A percentile compares a stretch with the other conserved stretches of the same genome.
Evolutionary conservation across 2,329 filamentous ascomycete species (phyloP).

Genomic region (Cladosporium oxysporum): DNA sequence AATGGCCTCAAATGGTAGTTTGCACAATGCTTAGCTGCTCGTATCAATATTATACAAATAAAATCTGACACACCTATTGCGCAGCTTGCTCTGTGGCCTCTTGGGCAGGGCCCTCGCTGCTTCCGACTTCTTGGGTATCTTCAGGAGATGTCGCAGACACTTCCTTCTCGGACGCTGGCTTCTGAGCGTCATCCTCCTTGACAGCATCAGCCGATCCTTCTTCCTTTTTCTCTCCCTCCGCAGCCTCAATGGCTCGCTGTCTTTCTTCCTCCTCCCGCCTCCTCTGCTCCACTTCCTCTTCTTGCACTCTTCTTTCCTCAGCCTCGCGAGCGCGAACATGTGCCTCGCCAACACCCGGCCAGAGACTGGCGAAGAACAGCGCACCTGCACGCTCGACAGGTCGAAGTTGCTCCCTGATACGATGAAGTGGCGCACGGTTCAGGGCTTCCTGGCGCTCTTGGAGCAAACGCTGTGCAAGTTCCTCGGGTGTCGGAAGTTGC

Average conservation of each 20-base stretch:
- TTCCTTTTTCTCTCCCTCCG: slow-evolving; percentile 9
- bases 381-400: slow-evolving; percentile 57
- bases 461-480: slow-evolving; percentile 45
- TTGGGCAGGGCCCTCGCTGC: background rate
- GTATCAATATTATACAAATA: background rate
- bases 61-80: slow-evolving; percentile 1
- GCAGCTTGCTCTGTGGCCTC: background rate
- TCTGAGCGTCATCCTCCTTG: background rate
- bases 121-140: background rate
- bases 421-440: slow-evolving; percentile 23
- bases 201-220: background rate
- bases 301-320: slow-evolving; percentile 34
- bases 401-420: slow-evolving; percentile 42
- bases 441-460: slow-evolving; percentile 31
- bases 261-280: slow-evolving; percentile 32
- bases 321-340: slow-evolving; percentile 58
- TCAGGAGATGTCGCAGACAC: background rate
- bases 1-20: background rate
- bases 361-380: slow-evolving; percentile 63
- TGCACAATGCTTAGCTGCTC: background rate
- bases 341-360: slow-evolving; percentile 63
- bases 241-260: slow-evolving; percentile 19
- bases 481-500: slow-evolving; percentile 43
- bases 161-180: background rate
- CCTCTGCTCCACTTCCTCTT: slow-evolving; percentile 32